phyloP scores from a whole-genome alignment of 805 yeast species.

The Tetrapisispora fleetii region DNA sequence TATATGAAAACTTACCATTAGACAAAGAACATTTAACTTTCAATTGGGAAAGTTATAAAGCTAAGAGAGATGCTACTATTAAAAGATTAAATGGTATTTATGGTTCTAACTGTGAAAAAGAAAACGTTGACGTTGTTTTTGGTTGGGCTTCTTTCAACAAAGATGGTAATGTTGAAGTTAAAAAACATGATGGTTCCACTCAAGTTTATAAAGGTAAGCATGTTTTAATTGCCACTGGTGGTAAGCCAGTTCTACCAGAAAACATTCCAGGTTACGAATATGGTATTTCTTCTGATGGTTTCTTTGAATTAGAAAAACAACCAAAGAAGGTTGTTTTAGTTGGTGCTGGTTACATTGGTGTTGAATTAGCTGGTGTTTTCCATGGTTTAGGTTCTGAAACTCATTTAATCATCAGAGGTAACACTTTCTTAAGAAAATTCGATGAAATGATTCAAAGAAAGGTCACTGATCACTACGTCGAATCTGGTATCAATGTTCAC shows the following conservation, averaged over 20 bases:
- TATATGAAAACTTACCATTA: slow-evolving; percentile 45
- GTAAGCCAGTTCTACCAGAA: slow-evolving; percentile 61
- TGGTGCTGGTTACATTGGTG: slow-evolving; percentile 97
- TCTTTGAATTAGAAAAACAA: slow-evolving; percentile 68
- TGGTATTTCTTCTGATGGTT: slow-evolving; percentile 86
- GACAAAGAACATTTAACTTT: slow-evolving; percentile 49
- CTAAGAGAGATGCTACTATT: slow-evolving; percentile 87
- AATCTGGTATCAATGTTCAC: slow-evolving; percentile 74
- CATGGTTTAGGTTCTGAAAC: slow-evolving; percentile 79
- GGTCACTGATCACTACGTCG: slow-evolving; percentile 69
- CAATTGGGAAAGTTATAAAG: slow-evolving; percentile 74
- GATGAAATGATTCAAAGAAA: slow-evolving; percentile 73
- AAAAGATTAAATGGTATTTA: slow-evolving; percentile 85
- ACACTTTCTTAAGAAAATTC: slow-evolving; percentile 78
- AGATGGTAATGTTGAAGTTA: slow-evolving; percentile 71
- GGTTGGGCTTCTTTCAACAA: slow-evolving; percentile 78
- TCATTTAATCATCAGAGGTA: slow-evolving; percentile 82
- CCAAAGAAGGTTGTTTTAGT: slow-evolving; percentile 91
- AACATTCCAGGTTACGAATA: slow-evolving; percentile 69
- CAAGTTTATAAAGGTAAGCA: slow-evolving; percentile 68
- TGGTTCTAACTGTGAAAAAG: slow-evolving; percentile 75
- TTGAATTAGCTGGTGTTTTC: slow-evolving; percentile 92
- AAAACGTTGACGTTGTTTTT: slow-evolving; percentile 75
- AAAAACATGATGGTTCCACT: slow-evolving; percentile 49
- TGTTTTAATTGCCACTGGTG: slow-evolving; percentile 88